phyloP scores from a whole-genome alignment of 2,329 filamentous ascomycete genomes.

The Fusarium sp. region DNA sequence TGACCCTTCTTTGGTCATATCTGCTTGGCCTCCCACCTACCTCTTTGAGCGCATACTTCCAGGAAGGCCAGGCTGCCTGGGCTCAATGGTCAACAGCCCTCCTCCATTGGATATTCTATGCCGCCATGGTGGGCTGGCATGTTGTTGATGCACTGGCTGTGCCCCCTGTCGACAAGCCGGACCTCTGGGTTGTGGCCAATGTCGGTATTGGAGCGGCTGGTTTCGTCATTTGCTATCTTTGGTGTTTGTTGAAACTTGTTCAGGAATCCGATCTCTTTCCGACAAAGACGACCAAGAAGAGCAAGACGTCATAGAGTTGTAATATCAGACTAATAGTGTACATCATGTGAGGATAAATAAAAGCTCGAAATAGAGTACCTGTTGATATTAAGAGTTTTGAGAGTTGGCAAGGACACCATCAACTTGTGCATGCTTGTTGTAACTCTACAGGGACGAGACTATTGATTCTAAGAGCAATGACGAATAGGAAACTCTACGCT shows the following conservation, averaged over 20 bases:
- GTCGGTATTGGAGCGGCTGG: slow-evolving; percentile 87
- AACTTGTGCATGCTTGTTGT: neutral
- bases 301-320: slow-evolving; percentile 35
- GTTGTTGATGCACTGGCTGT: slow-evolving; percentile 74
- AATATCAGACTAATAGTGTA: slow-evolving; percentile 1
- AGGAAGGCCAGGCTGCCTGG: slow-evolving; percentile 53
- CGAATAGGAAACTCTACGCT: neutral
- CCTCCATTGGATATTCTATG: slow-evolving; percentile 81
- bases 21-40: slow-evolving; percentile 88
- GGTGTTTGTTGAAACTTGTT: slow-evolving; percentile 82
- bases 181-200: slow-evolving; percentile 94
- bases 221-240: slow-evolving; percentile 89
- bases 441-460: neutral
- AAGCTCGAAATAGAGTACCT: neutral
- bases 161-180: slow-evolving; percentile 83
- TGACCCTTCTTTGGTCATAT: slow-evolving; percentile 91
- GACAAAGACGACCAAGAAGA: slow-evolving; percentile 52
- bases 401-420: neutral
- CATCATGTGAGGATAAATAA: neutral
- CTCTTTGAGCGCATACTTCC: slow-evolving; percentile 76
- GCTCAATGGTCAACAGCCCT: slow-evolving; percentile 69
- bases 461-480: neutral
- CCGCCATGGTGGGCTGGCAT: slow-evolving; percentile 85
- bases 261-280: slow-evolving; percentile 68
- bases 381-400: neutral